These are phyloP conservation scores for Sonneratia alba DNA, from an alignment of 345 rosid genomes.

Conservation along the genomic window DNA sequence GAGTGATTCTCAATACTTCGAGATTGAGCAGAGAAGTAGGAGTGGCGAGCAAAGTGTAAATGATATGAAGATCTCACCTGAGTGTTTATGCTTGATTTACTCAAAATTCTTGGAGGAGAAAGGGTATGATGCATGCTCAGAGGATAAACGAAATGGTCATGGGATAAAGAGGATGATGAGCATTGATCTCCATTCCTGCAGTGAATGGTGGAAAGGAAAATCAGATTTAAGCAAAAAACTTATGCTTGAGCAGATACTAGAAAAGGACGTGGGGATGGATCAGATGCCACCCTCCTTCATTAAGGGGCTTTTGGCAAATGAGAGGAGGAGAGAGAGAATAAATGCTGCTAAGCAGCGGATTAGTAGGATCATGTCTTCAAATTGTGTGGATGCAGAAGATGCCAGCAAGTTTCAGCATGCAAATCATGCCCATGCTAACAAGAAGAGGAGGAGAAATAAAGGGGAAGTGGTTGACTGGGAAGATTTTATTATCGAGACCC, in stretches of 20 bases:
- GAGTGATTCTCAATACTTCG: slow-evolving; percentile 23
- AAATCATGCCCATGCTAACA: slow-evolving; percentile 4
- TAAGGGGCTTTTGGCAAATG: slow-evolving; percentile 29
- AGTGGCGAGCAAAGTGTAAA: slow-evolving; percentile 6
- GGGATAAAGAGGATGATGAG: slow-evolving; percentile 12
- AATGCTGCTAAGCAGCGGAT: slow-evolving; percentile 57
- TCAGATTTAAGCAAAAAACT: slow-evolving; percentile 62
- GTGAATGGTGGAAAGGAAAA: slow-evolving; percentile 79
- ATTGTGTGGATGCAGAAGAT: slow-evolving; percentile 12
- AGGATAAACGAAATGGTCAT: slow-evolving; percentile 8
- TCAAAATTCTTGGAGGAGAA: slow-evolving; percentile 24
- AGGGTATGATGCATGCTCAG: slow-evolving; percentile 4
- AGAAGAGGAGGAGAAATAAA: slow-evolving; percentile 19
- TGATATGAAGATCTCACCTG: slow-evolving; percentile 37
- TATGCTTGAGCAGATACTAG: slow-evolving; percentile 49
- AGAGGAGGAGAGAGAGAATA: slow-evolving; percentile 55
- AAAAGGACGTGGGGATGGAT: slow-evolving; percentile 63
- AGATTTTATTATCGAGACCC: slow-evolving; percentile 74
- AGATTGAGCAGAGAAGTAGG: slow-evolving; percentile 15
- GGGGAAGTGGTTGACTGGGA: slow-evolving; percentile 67
- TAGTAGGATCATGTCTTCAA: slow-evolving; percentile 35
- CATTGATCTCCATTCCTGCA: slow-evolving; percentile 14
- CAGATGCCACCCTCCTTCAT: slow-evolving; percentile 55
- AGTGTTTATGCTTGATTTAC: slow-evolving; percentile 37
- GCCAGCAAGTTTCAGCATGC: background rate